phyloP scores from a whole-genome alignment of 768 basidiomycete genomes.

The Kwoniella dendrophila region DNA sequence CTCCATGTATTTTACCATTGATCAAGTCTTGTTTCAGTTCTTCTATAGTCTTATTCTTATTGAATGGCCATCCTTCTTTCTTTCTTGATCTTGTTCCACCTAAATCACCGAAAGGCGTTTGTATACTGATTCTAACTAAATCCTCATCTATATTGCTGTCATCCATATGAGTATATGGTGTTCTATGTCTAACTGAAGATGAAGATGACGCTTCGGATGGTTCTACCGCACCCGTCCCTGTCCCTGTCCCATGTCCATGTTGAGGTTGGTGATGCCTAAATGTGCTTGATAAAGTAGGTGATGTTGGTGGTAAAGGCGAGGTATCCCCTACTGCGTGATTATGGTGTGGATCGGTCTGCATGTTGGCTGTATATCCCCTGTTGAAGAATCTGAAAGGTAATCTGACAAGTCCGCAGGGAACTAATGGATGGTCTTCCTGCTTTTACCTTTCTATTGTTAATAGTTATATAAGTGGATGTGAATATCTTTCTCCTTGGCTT shows the following conservation, averaged over 20 bases:
- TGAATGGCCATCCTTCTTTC: conserved; percentile 33
- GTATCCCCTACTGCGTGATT: conserved; percentile 11
- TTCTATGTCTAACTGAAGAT: conserved; percentile 1
- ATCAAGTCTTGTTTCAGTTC: conserved; percentile 40
- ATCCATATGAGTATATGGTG: not conserved
- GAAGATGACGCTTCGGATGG: not conserved
- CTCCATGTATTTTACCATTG: conserved; percentile 28
- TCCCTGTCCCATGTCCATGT: too few relatives aligned
- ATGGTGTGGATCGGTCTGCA: conserved; percentile 19
- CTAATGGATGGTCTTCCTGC: too few relatives aligned
- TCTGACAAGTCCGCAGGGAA: too few relatives aligned
- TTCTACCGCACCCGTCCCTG: conserved; percentile 14
- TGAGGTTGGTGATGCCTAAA: conserved; percentile 32
- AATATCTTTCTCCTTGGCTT: too few relatives aligned
- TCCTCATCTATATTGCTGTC: not conserved
- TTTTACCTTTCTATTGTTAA: too few relatives aligned
- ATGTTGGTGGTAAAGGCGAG: conserved; percentile 26
- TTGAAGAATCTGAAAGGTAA: not conserved
- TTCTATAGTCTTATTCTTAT: conserved; percentile 9
- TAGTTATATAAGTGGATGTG: too few relatives aligned
- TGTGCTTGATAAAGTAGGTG: conserved; percentile 26
- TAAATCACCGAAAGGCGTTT: conserved; percentile 35
- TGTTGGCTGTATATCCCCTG: not conserved
- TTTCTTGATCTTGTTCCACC: conserved; percentile 20
- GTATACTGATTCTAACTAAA: conserved; percentile 30